phyloP scores from a whole-genome alignment of 805 yeast genomes.

The Zygosaccharomyces bailii region DNA sequence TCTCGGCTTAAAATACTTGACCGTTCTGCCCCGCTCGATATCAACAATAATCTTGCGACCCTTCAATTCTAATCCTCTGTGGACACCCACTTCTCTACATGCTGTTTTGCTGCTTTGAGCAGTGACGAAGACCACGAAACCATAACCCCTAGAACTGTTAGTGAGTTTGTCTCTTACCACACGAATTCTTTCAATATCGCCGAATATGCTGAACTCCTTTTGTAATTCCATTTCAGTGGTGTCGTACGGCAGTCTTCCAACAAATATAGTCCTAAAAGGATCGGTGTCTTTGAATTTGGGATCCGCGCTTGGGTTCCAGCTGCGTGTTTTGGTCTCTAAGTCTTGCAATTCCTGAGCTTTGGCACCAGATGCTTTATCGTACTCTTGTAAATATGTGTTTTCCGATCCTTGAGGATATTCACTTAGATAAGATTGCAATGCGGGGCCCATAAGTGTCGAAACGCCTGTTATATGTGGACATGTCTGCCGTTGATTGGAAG shows the following conservation, averaged over 20 bases:
- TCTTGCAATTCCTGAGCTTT: conserved; percentile 26
- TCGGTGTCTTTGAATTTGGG: conserved; percentile 57
- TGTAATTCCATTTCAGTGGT: conserved; percentile 67
- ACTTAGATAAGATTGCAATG: conserved; percentile 31
- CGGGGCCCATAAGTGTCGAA: conserved; percentile 30
- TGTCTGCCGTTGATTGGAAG: conserved; percentile 43
- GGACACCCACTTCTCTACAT: conserved; percentile 46
- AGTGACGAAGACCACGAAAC: conserved; percentile 66
- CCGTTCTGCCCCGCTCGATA: conserved; percentile 63
- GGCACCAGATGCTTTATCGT: conserved; percentile 21
- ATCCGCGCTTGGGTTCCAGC: conserved; percentile 58
- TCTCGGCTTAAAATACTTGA: conserved; percentile 66
- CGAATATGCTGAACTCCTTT: conserved; percentile 58
- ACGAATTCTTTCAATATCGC: conserved; percentile 61
- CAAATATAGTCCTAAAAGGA: conserved; percentile 74
- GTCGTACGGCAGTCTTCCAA: conserved; percentile 65
- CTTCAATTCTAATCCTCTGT: conserved; percentile 48
- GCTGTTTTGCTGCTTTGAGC: conserved; percentile 62
- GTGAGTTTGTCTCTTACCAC: conserved; percentile 52
- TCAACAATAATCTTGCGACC: conserved; percentile 63
- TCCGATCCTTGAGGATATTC: conserved; percentile 30
- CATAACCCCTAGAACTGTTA: conserved; percentile 73
- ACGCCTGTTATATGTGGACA: conserved; percentile 49
- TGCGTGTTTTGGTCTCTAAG: conserved; percentile 37
- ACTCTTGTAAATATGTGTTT: conserved; percentile 28